Evolutionary conservation across 139 green algal species (phyloP).

Genomic region (Zygnema circumcarinatum): DNA sequence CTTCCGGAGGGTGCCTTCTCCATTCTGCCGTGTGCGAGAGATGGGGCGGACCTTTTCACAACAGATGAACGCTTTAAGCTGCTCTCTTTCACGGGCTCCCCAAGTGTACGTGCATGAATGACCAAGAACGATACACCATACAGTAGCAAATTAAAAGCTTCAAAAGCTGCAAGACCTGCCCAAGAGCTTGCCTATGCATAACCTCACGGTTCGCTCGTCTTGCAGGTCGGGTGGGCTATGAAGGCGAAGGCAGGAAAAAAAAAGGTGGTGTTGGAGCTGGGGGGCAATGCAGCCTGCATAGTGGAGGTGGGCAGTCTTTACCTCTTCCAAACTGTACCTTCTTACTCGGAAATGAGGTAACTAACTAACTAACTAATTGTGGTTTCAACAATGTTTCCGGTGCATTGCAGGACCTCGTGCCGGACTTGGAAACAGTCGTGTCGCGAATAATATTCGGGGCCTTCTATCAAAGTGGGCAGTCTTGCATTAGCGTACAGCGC

Average conservation of each 20-base stretch:
- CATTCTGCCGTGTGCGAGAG: conserved; percentile 26
- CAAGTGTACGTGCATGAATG: conserved; percentile 34
- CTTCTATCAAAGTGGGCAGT: conserved; percentile 64
- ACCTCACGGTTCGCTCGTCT: no score
- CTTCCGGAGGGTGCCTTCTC: conserved; percentile 36
- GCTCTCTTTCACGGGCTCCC: conserved; percentile 34
- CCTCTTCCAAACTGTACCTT: background rate
- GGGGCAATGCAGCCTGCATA: conserved; percentile 42
- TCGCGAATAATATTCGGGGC: conserved; percentile 15
- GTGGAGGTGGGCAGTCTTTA: conserved; percentile 25
- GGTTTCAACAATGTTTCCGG: no score
- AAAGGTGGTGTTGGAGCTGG: conserved; percentile 41
- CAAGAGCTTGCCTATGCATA: no score
- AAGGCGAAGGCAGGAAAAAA: conserved; percentile 41
- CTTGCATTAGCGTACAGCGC: conserved; percentile 62
- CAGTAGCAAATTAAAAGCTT: no score
- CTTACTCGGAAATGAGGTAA: background rate
- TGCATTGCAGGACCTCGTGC: conserved; percentile 27
- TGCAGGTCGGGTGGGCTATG: conserved; percentile 41
- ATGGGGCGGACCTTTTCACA: conserved; percentile 44
- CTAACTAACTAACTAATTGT: no score
- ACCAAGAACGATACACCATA: no score
- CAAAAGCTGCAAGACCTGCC: no score
- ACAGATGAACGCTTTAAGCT: conserved; percentile 46
- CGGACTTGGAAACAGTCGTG: conserved; percentile 15